phyloP scores from a whole-genome alignment of 768 basidiomycete genomes.

The Russula brevipes region DNA sequence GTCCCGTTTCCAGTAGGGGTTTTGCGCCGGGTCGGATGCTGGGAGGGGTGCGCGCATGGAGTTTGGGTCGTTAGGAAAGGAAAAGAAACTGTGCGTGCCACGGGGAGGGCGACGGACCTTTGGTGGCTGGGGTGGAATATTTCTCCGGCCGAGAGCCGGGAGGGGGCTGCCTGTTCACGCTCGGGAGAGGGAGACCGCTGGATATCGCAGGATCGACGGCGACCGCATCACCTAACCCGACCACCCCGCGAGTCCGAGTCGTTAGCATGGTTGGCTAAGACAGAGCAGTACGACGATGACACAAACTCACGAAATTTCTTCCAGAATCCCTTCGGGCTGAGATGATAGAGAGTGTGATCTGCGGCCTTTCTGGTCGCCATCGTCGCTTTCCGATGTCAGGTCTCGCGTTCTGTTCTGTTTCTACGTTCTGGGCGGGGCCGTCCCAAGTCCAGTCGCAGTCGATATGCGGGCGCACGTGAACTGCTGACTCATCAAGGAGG shows the following conservation, averaged over 20 bases:
- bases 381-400: constrained; percentile 19
- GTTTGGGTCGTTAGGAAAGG: constrained; percentile 20
- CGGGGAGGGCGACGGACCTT: constrained; percentile 45
- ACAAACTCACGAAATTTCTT: constrained; percentile 81
- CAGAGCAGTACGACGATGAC: too few relatives aligned
- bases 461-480: neutral
- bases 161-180: constrained; percentile 71
- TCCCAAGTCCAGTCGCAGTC: too few relatives aligned
- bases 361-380: constrained; percentile 79
- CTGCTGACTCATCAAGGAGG: constrained; percentile 9
- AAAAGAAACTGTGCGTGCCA: too few relatives aligned
- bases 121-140: constrained; percentile 84
- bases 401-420: neutral
- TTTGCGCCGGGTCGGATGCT: constrained; percentile 85
- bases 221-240: constrained; percentile 63
- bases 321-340: constrained; percentile 89
- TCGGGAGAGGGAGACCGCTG: constrained; percentile 75
- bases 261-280: too few relatives aligned
- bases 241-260: neutral
- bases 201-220: constrained; percentile 90
- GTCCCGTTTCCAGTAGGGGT: constrained; percentile 96
- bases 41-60: neutral
- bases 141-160: constrained; percentile 85
- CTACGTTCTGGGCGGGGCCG: too few relatives aligned
- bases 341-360: constrained; percentile 87